A percentile compares a stretch with the other conserved stretches of the same genome.
phyloP scores from a whole-genome alignment of 371 early-diverging fungal species.

The Rhizopus stolonifer region DNA sequence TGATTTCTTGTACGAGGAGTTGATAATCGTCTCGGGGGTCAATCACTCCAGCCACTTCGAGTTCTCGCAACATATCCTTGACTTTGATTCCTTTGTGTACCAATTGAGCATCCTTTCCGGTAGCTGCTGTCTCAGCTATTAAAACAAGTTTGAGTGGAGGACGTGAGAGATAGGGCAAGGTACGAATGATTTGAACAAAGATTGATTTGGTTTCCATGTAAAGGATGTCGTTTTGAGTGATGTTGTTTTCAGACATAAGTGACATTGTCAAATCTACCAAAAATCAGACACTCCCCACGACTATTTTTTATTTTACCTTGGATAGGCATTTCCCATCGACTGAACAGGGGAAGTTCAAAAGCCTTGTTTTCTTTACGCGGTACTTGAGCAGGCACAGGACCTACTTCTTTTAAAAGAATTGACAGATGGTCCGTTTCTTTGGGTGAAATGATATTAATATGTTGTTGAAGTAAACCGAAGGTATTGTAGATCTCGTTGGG shows the following conservation, averaged over 20 bases:
- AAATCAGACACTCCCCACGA: not conserved
- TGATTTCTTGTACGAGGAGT: conserved; percentile 82
- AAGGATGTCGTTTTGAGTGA: conserved; percentile 86
- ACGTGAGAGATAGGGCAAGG: conserved; percentile 59
- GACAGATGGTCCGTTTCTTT: conserved; percentile 80
- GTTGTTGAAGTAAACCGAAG: conserved; percentile 80
- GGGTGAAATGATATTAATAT: conserved; percentile 78
- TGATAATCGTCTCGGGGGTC: conserved; percentile 70
- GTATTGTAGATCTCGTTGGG: conserved; percentile 93
- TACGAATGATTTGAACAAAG: conserved; percentile 87
- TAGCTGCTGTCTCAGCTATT: conserved; percentile 83
- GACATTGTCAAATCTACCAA: conserved; percentile 45
- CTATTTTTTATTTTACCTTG: conserved; percentile 46
- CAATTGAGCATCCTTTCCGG: conserved; percentile 77
- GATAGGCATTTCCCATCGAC: conserved; percentile 92
- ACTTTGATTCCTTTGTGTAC: conserved; percentile 90
- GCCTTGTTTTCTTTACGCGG: conserved; percentile 84
- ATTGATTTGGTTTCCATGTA: conserved; percentile 91
- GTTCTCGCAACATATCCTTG: conserved; percentile 82
- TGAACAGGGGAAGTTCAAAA: conserved; percentile 81
- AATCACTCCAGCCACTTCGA: conserved; percentile 71
- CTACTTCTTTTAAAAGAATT: conserved; percentile 76
- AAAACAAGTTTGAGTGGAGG: conserved; percentile 58
- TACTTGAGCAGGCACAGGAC: conserved; percentile 75
- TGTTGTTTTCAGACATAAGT: conserved; percentile 72